Base-by-base conservation (phyloP, 2,329 filamentous ascomycete genomes). In the Purpureocillium lavendulum region DNA sequence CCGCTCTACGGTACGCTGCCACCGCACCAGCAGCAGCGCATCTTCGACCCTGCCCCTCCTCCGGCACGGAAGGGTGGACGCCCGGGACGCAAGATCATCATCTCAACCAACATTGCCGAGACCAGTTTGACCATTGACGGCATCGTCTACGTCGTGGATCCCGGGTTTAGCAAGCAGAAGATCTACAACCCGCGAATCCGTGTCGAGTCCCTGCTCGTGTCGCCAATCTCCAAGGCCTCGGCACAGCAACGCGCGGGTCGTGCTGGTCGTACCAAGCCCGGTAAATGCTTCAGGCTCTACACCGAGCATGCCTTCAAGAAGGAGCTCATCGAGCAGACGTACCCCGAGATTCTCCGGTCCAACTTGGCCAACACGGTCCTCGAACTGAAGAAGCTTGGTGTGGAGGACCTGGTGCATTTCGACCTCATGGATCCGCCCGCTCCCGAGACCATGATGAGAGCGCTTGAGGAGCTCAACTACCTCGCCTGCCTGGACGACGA, bases 71-170 rank as follows among this genome's bases (percentile, higher is more conserved):
- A 80, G 39, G 87, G 85, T 40, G 90, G 90, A 30, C 76, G 82
- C 16, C 86, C 92, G 1, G 92, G 92, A n/a, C 77, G 92, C 45
- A 98, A 98, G 64, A 82, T 82, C 57, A 94, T 98, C 51, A 76
- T 98, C 24, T 87, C 89, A 9, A 98, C 92, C 49, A 98, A 98
- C 63, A 98, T 98, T 62, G 92, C 92, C 33, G 92, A 98, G 69
- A 98, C 92, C 0, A 90, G 84, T 55, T 77, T 98, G 64, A 98
- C 92, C 35, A 98, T 98, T 45, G 92, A 98, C 57, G 92, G 92
- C 59, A 98, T 98, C 47, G 92, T 98, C 29, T 98, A 96, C 56
- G 92, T 98, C 28, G 90, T 98, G n/a, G 92, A 98, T 56, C 90
- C 92, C 2, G 92, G 92, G 29, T 98, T 98, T 70, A 95, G 88